Base-by-base conservation (phyloP, 2,329 filamentous ascomycete genomes). In the Ilyonectria destructans region DNA sequence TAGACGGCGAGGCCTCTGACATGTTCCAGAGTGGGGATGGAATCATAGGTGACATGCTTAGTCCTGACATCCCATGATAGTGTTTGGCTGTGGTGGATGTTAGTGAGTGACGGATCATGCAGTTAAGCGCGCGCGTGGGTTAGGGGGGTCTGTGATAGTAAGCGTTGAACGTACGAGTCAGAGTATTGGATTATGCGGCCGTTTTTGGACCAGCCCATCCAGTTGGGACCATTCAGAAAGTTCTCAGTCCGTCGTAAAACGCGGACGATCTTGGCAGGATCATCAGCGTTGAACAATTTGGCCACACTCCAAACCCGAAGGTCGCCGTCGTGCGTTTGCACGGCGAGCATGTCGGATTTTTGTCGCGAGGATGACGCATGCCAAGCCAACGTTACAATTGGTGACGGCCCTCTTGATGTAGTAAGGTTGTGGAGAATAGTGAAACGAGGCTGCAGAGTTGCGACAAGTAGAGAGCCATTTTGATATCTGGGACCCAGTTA, bases 171-270 rank as follows among this genome's bases (percentile, higher is more conserved):
- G 84, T 86, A 97, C 95, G 92, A 91, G 82, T 98, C 94, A 6
- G 93, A 93, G 81, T 91, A 95, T 82, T 99, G 96, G 71, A 99
- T 91, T 72, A 99, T 95, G 73, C 95, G 92, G 45, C 96, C 96
- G 83, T 97, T 98, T 83, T 98, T 98, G 0, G 96, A 98, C 96
- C 96, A 99, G 21, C 91, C 93, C 86, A 98, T 95, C 96, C 96
- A 99, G 79, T 97, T 97, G 43, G 93, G 92, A 1, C 94, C 94
- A 3, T 90, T 83, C 37, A 90, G 84, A 72, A 88, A 91, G 71
- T 91, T 91, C 69, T 97, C 95, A 8, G 91, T 91, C 75, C 93
- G 88, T 80, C 94, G 96, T 56, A 99, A 84, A 31, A 97, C 91
- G 69, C 96, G 89, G 67, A 98, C 97, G 8, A 98, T 93, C 77